Evolutionary conservation across 148 eudicot species (phyloP).

Genomic region (Nyssa sinensis): DNA sequence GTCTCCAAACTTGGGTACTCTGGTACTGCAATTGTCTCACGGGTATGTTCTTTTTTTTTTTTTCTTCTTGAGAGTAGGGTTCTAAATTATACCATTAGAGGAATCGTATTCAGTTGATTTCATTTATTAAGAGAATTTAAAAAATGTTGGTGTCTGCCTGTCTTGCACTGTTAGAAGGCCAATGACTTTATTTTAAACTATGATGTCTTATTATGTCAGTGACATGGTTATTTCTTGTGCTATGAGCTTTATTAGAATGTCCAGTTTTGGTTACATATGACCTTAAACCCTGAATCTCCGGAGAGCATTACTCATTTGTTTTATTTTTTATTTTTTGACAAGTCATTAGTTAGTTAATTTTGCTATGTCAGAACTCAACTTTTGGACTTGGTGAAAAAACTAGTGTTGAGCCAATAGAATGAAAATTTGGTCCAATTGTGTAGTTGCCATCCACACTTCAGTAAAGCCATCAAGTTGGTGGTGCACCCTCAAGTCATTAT

Average conservation of each 20-base stretch:
- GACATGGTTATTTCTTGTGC: background rate
- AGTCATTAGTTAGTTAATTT: too few relatives aligned
- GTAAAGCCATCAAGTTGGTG: too few relatives aligned
- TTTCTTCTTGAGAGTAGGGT: background rate
- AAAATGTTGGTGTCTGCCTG: background rate
- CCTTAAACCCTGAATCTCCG: too few relatives aligned
- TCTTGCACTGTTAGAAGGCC: background rate
- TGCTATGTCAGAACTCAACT: background rate
- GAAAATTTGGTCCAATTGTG: background rate
- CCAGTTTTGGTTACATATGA: background rate
- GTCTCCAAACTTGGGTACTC: slow-evolving; percentile 82
- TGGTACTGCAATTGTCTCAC: slow-evolving; percentile 85
- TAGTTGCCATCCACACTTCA: background rate
- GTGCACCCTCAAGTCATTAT: too few relatives aligned
- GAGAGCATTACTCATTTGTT: background rate
- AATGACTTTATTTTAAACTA: background rate
- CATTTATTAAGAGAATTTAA: background rate
- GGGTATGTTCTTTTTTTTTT: slow-evolving; percentile 48
- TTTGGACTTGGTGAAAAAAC: background rate
- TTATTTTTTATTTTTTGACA: background rate
- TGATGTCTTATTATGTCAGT: background rate
- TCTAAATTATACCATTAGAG: background rate
- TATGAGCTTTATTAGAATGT: background rate
- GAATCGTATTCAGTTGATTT: background rate
- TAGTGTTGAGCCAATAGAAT: background rate